These are phyloP conservation scores for Talaromyces liani DNA, from an alignment of 495 filamentous ascomycete genomes.

Conservation along the genomic window DNA sequence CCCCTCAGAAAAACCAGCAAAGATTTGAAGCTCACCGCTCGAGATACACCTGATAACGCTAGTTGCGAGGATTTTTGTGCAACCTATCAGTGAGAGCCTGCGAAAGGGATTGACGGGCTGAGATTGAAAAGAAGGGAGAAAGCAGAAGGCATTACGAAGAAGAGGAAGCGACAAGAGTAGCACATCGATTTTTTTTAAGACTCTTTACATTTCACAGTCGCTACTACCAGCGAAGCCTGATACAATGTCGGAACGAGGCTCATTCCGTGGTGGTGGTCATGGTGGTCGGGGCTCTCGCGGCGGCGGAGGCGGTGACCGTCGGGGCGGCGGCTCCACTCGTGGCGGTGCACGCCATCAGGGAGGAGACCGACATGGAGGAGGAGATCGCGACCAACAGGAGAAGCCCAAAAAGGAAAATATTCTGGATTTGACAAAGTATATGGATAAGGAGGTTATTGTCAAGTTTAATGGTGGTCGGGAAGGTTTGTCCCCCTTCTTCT, in stretches of 20 bases:
- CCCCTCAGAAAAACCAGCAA: neutral
- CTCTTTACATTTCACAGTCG: too few relatives aligned
- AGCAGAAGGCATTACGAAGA: neutral
- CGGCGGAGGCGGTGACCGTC: slow-evolving; percentile 42
- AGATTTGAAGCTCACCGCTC: neutral
- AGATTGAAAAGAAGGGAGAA: neutral
- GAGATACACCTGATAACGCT: neutral
- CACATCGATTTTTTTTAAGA: too few relatives aligned
- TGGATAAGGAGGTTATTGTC: slow-evolving; percentile 89
- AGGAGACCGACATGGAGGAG: slow-evolving; percentile 36
- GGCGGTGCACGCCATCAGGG: slow-evolving; percentile 34
- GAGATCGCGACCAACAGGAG: slow-evolving; percentile 46
- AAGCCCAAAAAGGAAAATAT: slow-evolving; percentile 98
- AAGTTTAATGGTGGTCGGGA: slow-evolving; percentile 96
- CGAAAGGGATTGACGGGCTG: neutral
- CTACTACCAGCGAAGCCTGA: too few relatives aligned
- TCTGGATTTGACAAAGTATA: slow-evolving; percentile 86
- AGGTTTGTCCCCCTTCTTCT: slow-evolving; percentile 44
- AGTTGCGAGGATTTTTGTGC: neutral
- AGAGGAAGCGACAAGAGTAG: neutral
- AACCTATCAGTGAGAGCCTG: neutral
- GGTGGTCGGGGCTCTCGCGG: slow-evolving; percentile 35
- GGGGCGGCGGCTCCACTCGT: slow-evolving; percentile 33
- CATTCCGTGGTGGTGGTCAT: slow-evolving; percentile 48
- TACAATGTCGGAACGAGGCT: slow-evolving; percentile 62